Conservation (phyloP, 139 green algal species). For the Chloropicon primus region DNA sequence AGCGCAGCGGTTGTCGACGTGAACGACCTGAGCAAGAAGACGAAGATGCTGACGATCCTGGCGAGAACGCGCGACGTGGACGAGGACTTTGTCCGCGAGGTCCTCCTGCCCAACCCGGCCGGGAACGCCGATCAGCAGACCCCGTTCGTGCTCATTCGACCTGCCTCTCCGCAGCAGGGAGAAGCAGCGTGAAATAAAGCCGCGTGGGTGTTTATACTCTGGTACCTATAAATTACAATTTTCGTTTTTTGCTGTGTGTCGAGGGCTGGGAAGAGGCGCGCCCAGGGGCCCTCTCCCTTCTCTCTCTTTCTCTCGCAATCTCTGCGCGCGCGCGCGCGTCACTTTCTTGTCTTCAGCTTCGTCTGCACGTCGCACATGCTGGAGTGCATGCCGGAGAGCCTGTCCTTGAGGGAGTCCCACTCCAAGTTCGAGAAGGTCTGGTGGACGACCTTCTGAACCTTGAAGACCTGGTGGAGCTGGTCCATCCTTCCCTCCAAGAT, state of each 20-base stretch:
- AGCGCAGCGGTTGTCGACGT: conserved; percentile 23
- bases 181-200: too few relatives aligned
- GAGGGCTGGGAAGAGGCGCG: too few relatives aligned
- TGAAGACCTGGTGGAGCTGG: conserved; percentile 20
- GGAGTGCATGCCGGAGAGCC: not conserved
- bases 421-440: not conserved
- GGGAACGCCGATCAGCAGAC: conserved; percentile 26
- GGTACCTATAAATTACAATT: too few relatives aligned
- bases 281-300: too few relatives aligned
- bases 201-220: too few relatives aligned
- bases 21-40: conserved; percentile 25
- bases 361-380: not conserved
- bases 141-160: conserved; percentile 18
- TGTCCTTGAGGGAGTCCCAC: not conserved
- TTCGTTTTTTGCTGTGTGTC: too few relatives aligned
- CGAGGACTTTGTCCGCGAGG: not conserved
- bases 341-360: not conserved
- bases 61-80: not conserved
- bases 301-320: too few relatives aligned
- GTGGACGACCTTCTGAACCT: not conserved
- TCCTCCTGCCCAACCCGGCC: conserved; percentile 11
- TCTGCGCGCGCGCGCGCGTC: not conserved
- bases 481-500: conserved; percentile 32
- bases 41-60: not conserved
- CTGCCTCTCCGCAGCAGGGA: too few relatives aligned